phyloP scores from a whole-genome alignment of 345 rosid genomes.

The Pistacia atlantica region DNA sequence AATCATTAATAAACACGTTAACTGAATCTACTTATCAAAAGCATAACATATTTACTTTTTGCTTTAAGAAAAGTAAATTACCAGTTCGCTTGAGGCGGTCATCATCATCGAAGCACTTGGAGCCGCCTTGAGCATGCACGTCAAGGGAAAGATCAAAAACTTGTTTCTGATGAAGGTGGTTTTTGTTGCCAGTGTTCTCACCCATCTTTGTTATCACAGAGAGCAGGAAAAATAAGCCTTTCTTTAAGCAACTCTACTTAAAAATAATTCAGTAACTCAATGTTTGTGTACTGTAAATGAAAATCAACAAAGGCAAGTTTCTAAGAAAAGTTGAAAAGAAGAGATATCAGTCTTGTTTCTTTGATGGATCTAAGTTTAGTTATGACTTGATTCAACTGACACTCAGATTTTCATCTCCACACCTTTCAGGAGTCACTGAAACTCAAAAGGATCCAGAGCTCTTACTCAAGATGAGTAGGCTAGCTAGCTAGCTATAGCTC shows the following conservation, averaged over 20 bases:
- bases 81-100: constrained; percentile 77
- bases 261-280: not conserved
- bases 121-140: constrained; percentile 38
- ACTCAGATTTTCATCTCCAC: not conserved
- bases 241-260: not conserved
- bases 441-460: constrained; percentile 9
- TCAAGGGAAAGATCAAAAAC: constrained; percentile 42
- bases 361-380: not conserved
- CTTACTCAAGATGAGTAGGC: not conserved
- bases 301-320: constrained; percentile 5
- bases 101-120: constrained; percentile 77
- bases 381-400: not conserved
- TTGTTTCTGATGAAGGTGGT: constrained; percentile 21
- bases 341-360: not conserved
- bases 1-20: not conserved
- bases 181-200: constrained; percentile 14
- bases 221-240: constrained; percentile 1
- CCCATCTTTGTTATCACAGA: constrained; percentile 30
- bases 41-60: not conserved
- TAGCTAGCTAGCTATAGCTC: no score
- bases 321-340: not conserved
- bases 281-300: constrained; percentile 38
- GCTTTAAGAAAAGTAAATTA: constrained; percentile 9
- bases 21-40: not conserved
- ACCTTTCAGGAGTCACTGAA: constrained; percentile 15